Evolutionary conservation across 176 grass and related monocot species (phyloP).

Genomic region (Cymbopogon citratus): DNA sequence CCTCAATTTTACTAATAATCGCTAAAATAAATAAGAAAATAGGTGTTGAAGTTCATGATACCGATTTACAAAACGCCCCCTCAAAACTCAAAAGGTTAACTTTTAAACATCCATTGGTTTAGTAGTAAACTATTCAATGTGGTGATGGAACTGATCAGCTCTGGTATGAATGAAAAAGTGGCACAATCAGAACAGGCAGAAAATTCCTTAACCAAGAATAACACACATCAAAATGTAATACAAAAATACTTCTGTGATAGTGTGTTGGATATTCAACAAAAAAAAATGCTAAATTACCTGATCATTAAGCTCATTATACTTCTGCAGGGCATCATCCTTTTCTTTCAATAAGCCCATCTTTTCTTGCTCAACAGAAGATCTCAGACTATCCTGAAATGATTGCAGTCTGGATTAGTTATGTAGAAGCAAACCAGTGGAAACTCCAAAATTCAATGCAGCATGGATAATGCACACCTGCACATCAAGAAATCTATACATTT

Average conservation of each 20-base stretch:
- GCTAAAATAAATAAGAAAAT: no score
- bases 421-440: background rate
- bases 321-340: conserved; percentile 62
- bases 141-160: background rate
- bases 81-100: no score
- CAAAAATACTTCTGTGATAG: background rate
- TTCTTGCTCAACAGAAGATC: conserved; percentile 66
- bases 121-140: background rate
- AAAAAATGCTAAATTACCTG: conserved; percentile 55
- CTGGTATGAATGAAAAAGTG: background rate
- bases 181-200: background rate
- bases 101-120: no score
- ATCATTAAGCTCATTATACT: conserved; percentile 89
- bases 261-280: background rate
- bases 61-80: no score
- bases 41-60: no score
- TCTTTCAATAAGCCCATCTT: conserved; percentile 58
- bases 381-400: conserved; percentile 54
- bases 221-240: conserved; percentile 12
- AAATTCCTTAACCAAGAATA: background rate
- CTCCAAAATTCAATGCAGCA: background rate
- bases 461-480: background rate
- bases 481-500: background rate
- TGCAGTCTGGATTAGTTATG: background rate
- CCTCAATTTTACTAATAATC: no score